Evolutionary conservation across 257 asterid species (phyloP).

Genomic region (Haberlea rhodopensis): DNA sequence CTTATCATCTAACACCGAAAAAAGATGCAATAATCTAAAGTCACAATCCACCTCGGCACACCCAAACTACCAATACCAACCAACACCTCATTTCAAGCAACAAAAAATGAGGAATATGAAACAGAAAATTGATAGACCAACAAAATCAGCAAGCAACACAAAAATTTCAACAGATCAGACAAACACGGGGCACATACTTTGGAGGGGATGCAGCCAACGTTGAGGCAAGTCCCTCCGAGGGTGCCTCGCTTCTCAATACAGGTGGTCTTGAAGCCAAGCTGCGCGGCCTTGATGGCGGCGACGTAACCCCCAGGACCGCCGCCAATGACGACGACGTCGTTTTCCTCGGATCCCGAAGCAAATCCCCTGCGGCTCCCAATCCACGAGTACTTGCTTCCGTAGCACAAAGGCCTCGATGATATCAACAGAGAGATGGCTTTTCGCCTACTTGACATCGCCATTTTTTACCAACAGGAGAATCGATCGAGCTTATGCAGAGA

Average conservation of each 20-base stretch:
- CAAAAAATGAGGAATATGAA: background rate
- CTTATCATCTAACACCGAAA: background rate
- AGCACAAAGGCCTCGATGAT: constrained; percentile 28
- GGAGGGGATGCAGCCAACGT: constrained; percentile 97
- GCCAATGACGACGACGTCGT: constrained; percentile 90
- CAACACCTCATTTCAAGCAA: background rate
- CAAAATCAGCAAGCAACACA: background rate
- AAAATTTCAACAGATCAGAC: background rate
- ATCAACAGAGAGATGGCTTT: constrained; percentile 34
- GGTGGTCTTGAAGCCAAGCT: constrained; percentile 94
- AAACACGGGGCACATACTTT: constrained; percentile 46
- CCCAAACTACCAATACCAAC: background rate
- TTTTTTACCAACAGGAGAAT: constrained; percentile 11
- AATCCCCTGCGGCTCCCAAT: constrained; percentile 38
- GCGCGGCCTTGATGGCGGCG: constrained; percentile 99
- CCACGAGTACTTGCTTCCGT: constrained; percentile 31
- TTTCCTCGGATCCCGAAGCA: constrained; percentile 72
- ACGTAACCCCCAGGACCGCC: constrained; percentile 99
- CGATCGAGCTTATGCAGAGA: background rate
- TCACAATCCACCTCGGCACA: background rate
- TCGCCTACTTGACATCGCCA: constrained; percentile 62
- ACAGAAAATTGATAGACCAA: background rate
- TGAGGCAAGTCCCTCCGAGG: constrained; percentile 97
- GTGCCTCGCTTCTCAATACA: constrained; percentile 97
- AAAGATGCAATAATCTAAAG: background rate